Percentiles rank a stretch among this genome's conserved stretches.
These are phyloP conservation scores for Nymphaea colorata DNA, from an alignment of 164 flowering plant species.

Conservation along the genomic window DNA sequence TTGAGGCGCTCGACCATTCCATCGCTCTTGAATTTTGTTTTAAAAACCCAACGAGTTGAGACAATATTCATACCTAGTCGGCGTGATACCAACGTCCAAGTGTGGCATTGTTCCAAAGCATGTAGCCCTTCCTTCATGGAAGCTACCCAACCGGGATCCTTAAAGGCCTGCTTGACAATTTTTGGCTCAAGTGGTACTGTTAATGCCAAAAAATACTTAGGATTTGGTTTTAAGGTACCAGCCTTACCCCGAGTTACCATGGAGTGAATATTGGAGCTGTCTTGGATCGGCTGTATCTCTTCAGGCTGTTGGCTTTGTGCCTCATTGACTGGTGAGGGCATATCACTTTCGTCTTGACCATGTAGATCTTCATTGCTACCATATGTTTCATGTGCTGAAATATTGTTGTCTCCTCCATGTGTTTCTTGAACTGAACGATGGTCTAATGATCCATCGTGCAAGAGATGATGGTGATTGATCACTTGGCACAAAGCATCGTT, in stretches of 20 bases:
- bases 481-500: too few species aligned
- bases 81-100: not conserved
- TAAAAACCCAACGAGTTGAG: constrained; percentile 1
- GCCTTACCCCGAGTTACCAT: not conserved
- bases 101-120: not conserved
- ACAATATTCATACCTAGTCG: not conserved
- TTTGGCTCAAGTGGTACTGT: too few species aligned
- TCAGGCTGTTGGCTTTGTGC: not conserved
- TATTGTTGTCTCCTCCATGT: too few species aligned
- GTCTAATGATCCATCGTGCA: not conserved
- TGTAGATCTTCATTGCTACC: too few species aligned
- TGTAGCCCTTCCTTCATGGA: not conserved
- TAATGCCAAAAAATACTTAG: not conserved
- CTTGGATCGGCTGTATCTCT: not conserved
- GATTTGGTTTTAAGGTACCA: not conserved
- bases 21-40: constrained; percentile 1
- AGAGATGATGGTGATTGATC: not conserved
- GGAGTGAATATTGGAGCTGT: not conserved
- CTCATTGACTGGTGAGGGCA: too few species aligned
- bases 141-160: not conserved
- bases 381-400: too few species aligned
- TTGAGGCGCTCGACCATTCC: not conserved
- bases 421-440: not conserved
- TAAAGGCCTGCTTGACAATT: not conserved
- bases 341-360: too few species aligned